These are phyloP conservation scores for Cladosporium phlei DNA, from an alignment of 2,329 filamentous ascomycete genomes.

Conservation along the genomic window DNA sequence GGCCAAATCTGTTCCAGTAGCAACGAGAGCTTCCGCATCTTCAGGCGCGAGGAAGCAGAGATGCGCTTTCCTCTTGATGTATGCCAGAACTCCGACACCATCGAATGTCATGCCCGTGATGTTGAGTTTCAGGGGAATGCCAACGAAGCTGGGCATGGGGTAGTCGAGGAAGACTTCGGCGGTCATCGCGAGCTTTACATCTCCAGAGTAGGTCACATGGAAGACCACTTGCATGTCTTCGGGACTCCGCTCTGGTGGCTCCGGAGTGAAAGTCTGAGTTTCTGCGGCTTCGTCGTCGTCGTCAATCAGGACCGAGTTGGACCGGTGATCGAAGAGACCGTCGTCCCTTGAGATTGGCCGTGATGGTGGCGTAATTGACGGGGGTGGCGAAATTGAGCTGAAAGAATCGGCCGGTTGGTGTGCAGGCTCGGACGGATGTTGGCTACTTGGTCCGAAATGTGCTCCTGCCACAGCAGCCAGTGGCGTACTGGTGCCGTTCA, in stretches of 20 bases:
- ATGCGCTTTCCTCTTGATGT: slow-evolving; percentile 82
- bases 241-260: slow-evolving; percentile 67
- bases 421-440: slow-evolving; percentile 22
- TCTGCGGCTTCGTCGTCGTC: slow-evolving; percentile 23
- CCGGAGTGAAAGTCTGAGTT: slow-evolving; percentile 45
- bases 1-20: slow-evolving; percentile 26
- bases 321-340: slow-evolving; percentile 22
- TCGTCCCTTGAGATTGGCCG: slow-evolving; percentile 40
- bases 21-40: slow-evolving; percentile 68
- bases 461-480: slow-evolving; percentile 74
- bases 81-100: slow-evolving; percentile 84
- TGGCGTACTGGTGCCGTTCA: slow-evolving; percentile 73
- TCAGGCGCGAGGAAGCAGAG: slow-evolving; percentile 94
- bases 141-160: slow-evolving; percentile 96
- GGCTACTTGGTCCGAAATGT: slow-evolving; percentile 43
- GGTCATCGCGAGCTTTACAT: slow-evolving; percentile 81
- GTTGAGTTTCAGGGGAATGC: slow-evolving; percentile 87
- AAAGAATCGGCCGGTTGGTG: slow-evolving; percentile 34
- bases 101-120: slow-evolving; percentile 95
- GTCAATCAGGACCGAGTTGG: slow-evolving; percentile 19
- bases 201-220: slow-evolving; percentile 81
- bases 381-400: slow-evolving; percentile 45
- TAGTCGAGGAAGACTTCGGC: slow-evolving; percentile 96
- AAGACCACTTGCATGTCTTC: slow-evolving; percentile 93
- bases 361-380: slow-evolving; percentile 41